Evolutionary conservation across 2,329 filamentous ascomycete species (phyloP), one percentile per base, ranked within the genome.

Genomic region (Talaromyces sp.): DNA sequence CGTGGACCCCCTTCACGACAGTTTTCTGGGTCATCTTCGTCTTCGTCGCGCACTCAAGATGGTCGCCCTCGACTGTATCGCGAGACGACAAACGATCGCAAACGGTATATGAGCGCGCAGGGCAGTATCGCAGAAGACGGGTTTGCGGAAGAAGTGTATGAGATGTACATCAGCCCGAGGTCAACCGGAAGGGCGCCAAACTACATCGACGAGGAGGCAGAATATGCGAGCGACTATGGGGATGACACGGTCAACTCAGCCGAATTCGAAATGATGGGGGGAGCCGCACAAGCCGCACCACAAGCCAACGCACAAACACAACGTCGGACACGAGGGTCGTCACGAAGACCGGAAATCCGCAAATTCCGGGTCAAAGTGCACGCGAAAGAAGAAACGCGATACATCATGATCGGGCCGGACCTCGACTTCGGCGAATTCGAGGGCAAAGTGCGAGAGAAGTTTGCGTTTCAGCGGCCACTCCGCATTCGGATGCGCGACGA

Each of bases 291-390:
- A 29, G 54, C 70, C 75, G 53, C 59, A 65, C 19, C 56, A 10
- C 8, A 43, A 59, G 24, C 57, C 31, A 68, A 50, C 3, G 12
- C 43, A 52, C 3, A 24, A 21, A 17, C 48, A 31, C 24, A n/a
- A 21, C 48, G 48, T 12, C 48, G 48, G 14, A 3, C 35, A 17
- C 48, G 48, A n/a, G 48, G 48, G 7, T n/a, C 65, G 24, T 74
- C 74, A 5, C 70, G 72, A 12, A 69, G 84, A 60, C 84, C 85
- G 1, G 88, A 91, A 7, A 80, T 94, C 60, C 85, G 85, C 63
- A 88, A 92, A 75, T 87, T 97, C 65, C 86, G 92, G 41, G 87
- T 97, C 72, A 99, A 99, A 79, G 92, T 96, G 1, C 92, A 97
- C 71, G 87, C 83, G 3, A 77, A 85, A 1, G 89, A 91, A 51